A percentile compares a stretch with the other conserved stretches of the same genome.
Conservation (phyloP, 495 filamentous ascomycete species). For the Xanthoparmelia taractica region DNA sequence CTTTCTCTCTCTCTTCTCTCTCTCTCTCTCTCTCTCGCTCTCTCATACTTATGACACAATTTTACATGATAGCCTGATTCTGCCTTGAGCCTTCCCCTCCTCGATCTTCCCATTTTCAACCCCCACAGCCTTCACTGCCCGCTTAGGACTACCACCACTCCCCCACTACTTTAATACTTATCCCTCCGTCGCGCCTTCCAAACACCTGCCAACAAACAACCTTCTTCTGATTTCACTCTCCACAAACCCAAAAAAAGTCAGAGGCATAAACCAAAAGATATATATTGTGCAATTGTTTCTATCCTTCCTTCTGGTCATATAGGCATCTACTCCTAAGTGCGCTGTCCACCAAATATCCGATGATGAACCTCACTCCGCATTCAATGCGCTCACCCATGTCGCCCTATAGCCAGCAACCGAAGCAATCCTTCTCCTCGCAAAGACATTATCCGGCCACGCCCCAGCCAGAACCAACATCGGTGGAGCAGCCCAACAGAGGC, state of each 20-base stretch:
- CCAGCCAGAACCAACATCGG: constrained; percentile 22
- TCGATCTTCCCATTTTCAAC: constrained; percentile 4
- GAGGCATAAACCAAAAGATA: neutral
- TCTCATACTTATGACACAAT: too few relatives aligned
- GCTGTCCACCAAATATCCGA: neutral
- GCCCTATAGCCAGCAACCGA: constrained; percentile 24
- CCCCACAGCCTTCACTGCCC: constrained; percentile 16
- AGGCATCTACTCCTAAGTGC: neutral
- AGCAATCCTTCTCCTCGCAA: constrained; percentile 26
- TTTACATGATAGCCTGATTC: constrained; percentile 9
- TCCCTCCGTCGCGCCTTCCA: constrained; percentile 23
- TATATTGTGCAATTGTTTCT: neutral
- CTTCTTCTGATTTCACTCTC: constrained; percentile 16
- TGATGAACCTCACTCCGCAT: constrained; percentile 26
- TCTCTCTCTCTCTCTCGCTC: too few relatives aligned
- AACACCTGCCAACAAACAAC: constrained; percentile 23
- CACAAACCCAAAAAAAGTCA: neutral
- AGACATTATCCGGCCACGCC: constrained; percentile 24
- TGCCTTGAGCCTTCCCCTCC: constrained; percentile 9
- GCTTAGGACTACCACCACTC: constrained; percentile 1
- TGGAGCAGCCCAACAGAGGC: constrained; percentile 22
- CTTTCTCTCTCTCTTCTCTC: too few relatives aligned
- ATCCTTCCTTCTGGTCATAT: neutral
- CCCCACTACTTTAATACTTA: constrained; percentile 16
- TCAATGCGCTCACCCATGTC: constrained; percentile 28